These are phyloP conservation scores for Aspergillus nidulans DNA, from an alignment of 495 filamentous ascomycete genomes.

Conservation along the genomic window DNA sequence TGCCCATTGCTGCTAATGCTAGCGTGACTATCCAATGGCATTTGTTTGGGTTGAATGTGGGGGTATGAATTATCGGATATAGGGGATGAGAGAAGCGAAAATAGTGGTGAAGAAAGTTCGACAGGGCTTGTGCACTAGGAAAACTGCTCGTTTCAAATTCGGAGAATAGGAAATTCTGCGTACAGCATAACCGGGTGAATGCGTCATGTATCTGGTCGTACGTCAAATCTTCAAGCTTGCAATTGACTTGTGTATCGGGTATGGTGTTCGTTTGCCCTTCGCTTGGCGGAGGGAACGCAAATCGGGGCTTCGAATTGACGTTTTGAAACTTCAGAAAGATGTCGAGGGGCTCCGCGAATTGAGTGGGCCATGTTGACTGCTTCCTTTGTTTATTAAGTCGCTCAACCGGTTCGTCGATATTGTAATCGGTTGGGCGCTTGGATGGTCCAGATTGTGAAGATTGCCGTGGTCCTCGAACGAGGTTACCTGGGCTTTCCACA, in stretches of 20 bases:
- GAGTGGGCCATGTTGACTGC: conserved; percentile 21
- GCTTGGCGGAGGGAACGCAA: conserved; percentile 24
- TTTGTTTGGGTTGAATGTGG: conserved; percentile 34
- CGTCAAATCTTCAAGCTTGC: conserved; percentile 24
- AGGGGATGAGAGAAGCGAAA: conserved; percentile 39
- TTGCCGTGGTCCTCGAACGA: conserved; percentile 18
- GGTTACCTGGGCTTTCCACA: conserved; percentile 16
- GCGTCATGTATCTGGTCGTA: conserved; percentile 33
- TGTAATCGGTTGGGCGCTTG: conserved; percentile 31
- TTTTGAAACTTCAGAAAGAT: conserved; percentile 7
- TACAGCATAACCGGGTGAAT: conserved; percentile 34
- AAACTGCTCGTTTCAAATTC: conserved; percentile 36
- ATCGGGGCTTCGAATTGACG: conserved; percentile 10
- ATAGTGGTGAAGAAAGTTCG: conserved; percentile 30
- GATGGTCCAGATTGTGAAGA: conserved; percentile 18
- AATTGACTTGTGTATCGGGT: conserved; percentile 14
- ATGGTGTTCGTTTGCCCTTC: conserved; percentile 13
- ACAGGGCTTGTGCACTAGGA: conserved; percentile 28
- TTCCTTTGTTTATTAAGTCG: conserved; percentile 30
- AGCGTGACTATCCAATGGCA: conserved; percentile 42
- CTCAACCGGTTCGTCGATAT: conserved; percentile 33
- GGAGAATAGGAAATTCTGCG: conserved; percentile 30
- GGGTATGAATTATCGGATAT: conserved; percentile 44
- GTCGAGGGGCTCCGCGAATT: conserved; percentile 12
- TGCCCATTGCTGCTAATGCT: conserved; percentile 44